Percentiles rank a stretch among this genome's conserved stretches.
These are phyloP conservation scores for Nitzschia sp. DNA, from an alignment of 108 stramenopile genomes.

Conservation along the genomic window DNA sequence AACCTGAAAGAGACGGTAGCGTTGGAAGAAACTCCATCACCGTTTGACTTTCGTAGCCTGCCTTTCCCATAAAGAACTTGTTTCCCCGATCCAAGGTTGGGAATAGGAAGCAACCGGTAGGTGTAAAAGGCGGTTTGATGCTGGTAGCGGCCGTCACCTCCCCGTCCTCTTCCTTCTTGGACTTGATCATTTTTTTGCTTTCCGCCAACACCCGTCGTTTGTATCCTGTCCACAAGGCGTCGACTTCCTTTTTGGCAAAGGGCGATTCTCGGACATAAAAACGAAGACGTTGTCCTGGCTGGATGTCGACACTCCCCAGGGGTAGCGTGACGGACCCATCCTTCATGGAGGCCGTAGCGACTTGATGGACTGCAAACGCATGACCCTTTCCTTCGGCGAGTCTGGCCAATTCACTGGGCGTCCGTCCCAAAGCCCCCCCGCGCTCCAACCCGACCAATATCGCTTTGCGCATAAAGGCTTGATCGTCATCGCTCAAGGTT, in stretches of 20 bases:
- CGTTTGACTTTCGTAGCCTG: conserved; percentile 67
- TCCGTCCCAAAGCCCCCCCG: conserved; percentile 35
- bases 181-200: conserved; percentile 21
- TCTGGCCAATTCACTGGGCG: conserved; percentile 60
- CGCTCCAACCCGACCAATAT: conserved; percentile 76
- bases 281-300: conserved; percentile 69
- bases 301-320: conserved; percentile 73
- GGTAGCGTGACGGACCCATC: conserved; percentile 83
- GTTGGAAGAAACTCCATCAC: conserved; percentile 57
- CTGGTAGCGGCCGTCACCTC: no score
- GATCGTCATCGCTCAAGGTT: conserved; percentile 80
- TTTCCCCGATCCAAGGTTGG: conserved; percentile 81
- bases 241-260: conserved; percentile 87
- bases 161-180: neutral
- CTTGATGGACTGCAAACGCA: conserved; percentile 73
- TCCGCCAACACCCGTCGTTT: conserved; percentile 61
- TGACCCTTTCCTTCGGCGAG: conserved; percentile 78
- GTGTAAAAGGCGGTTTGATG: conserved; percentile 24
- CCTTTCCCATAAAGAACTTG: conserved; percentile 77
- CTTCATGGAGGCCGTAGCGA: conserved; percentile 85
- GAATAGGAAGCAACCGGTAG: conserved; percentile 73
- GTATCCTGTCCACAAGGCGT: conserved; percentile 85
- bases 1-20: conserved; percentile 64
- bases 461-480: conserved; percentile 78
- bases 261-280: conserved; percentile 85